phyloP scores from a whole-genome alignment of 352 stramenopile genomes.

The Phytopythium boreale region DNA sequence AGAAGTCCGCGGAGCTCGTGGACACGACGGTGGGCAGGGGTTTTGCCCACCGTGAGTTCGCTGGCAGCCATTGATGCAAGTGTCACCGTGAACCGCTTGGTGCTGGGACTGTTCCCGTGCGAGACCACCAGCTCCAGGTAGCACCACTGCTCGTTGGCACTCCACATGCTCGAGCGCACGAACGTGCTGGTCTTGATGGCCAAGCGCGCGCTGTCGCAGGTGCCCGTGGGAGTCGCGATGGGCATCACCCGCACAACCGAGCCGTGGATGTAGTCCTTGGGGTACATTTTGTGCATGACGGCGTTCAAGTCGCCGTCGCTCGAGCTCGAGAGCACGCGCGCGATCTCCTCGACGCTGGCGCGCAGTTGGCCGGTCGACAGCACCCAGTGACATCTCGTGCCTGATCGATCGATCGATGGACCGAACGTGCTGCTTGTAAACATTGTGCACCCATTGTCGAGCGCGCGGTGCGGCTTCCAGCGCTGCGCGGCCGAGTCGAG shows the following conservation, averaged over 20 bases:
- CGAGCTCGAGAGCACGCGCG: conserved; percentile 15
- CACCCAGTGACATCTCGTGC: conserved; percentile 15
- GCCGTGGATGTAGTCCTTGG: conserved; percentile 32
- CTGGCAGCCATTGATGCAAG: conserved; percentile 27
- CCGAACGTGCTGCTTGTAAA: not conserved
- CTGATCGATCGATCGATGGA: not conserved
- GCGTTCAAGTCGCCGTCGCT: conserved; percentile 27
- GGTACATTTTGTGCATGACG: conserved; percentile 23
- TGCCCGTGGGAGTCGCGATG: not conserved
- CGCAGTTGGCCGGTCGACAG: conserved; percentile 21
- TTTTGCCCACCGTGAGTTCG: conserved; percentile 29
- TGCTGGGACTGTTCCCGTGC: not conserved
- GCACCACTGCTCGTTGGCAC: conserved; percentile 44
- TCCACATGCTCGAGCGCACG: conserved; percentile 30
- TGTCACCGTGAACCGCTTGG: conserved; percentile 30
- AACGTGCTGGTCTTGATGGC: conserved; percentile 37
- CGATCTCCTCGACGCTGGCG: conserved; percentile 26
- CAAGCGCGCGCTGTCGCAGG: conserved; percentile 10
- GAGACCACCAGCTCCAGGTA: conserved; percentile 24
- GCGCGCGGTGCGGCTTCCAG: conserved; percentile 2
- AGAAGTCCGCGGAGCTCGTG: conserved; percentile 23
- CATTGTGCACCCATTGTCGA: not conserved
- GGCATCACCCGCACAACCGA: conserved; percentile 28
- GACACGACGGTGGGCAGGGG: conserved; percentile 18
- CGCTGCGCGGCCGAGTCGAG: not conserved